Evolutionary conservation across 768 basidiomycete species (phyloP).

Genomic region (Gelatoporia subvermispora): DNA sequence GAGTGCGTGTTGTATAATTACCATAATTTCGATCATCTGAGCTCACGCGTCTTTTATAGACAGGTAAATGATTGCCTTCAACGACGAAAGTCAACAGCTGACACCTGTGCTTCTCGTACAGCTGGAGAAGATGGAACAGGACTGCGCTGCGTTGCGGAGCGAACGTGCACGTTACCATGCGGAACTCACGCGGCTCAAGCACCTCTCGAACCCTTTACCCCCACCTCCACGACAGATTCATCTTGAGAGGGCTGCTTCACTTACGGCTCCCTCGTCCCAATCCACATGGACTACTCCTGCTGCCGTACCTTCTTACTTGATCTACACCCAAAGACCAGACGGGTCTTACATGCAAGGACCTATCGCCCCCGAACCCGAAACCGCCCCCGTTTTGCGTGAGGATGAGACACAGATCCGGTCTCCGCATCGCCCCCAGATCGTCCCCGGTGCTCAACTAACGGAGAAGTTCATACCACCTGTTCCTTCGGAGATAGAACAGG

Average conservation of each 20-base stretch:
- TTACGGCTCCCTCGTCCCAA: not conserved
- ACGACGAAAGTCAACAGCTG: not conserved
- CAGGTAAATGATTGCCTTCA: not conserved
- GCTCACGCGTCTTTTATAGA: not conserved
- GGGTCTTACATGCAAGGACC: not conserved
- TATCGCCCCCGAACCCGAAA: not conserved
- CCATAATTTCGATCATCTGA: not conserved
- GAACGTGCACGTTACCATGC: slow-evolving; percentile 4
- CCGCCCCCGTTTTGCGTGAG: not conserved
- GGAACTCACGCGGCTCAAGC: slow-evolving; percentile 10
- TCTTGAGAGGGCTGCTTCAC: not conserved
- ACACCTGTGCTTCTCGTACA: not conserved
- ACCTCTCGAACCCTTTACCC: slow-evolving; percentile 11
- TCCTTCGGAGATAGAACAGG: slow-evolving; percentile 1
- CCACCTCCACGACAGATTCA: slow-evolving; percentile 11
- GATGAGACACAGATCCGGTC: slow-evolving; percentile 5
- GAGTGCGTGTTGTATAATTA: not conserved
- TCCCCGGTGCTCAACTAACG: slow-evolving; percentile 12
- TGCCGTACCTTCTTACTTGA: not conserved
- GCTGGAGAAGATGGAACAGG: not conserved
- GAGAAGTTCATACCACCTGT: slow-evolving; percentile 8
- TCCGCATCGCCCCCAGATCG: slow-evolving; percentile 6
- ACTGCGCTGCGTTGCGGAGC: not conserved
- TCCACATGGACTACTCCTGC: not conserved
- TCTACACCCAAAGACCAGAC: not conserved